Conservation (phyloP, 2,329 filamentous ascomycete genomes). For the Botrytis porri region DNA sequence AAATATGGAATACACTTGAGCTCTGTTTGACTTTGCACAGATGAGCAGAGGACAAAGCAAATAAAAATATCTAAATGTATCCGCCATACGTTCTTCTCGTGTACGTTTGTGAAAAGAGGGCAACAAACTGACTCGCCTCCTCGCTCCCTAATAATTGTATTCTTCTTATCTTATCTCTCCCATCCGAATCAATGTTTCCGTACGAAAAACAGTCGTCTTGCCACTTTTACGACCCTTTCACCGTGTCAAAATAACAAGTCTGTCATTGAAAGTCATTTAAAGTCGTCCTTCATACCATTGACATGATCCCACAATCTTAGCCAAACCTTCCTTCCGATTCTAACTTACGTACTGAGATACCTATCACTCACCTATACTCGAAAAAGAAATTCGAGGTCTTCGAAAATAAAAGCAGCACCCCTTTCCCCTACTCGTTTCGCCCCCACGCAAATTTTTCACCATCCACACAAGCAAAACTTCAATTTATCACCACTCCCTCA, state of each 20-base stretch:
- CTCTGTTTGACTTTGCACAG: background rate
- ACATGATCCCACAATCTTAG: too few relatives aligned
- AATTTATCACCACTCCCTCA: background rate
- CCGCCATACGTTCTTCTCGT: background rate
- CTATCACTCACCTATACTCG: too few relatives aligned
- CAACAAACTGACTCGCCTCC: too few relatives aligned
- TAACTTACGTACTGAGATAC: too few relatives aligned
- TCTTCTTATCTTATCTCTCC: background rate
- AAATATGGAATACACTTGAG: background rate
- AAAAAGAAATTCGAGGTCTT: too few relatives aligned
- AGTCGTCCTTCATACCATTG: too few relatives aligned
- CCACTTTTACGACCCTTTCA: background rate
- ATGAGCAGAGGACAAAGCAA: accelerated
- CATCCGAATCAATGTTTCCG: background rate
- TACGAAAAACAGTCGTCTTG: background rate
- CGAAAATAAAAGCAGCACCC: background rate
- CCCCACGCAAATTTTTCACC: background rate
- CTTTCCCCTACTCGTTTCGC: background rate
- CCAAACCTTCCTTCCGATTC: too few relatives aligned
- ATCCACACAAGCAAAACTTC: background rate
- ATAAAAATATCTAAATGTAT: too few relatives aligned
- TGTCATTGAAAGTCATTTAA: background rate
- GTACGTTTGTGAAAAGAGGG: background rate
- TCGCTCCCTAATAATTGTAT: background rate
- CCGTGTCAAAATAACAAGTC: background rate